Base-by-base conservation (phyloP, 495 filamentous ascomycete species). In the Aspergillus indologenus region DNA sequence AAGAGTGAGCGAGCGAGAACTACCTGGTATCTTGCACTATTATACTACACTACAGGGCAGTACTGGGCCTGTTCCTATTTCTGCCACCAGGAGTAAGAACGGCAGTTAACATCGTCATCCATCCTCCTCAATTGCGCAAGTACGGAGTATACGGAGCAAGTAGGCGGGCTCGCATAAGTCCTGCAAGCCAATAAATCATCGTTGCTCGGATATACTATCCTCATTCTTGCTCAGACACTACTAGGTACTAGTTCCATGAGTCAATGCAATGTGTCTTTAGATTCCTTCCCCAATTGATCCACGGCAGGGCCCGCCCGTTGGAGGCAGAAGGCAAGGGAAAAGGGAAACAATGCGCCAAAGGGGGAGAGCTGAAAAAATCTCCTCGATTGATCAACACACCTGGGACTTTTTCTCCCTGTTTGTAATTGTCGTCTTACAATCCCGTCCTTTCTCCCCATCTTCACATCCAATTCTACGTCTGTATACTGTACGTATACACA, bases 241-340 rank as follows among this genome's bases (percentile, higher is more conserved):
- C 9, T 29, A 3, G 9, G n/a, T n/a, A 40, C 12, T 40, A 40
- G 34, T 40, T 40, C 12, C 5, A 40, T 40, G 34, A 40, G 5
- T 40, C 34, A 40, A 40, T 40, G 34, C 34, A 40, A 40, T 40
- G 34, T 40, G 34, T 40, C 34, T 40, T 40, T 40, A 2, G 12
- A 40, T 6, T 40, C 34, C 5, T 11, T 8, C 34, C 34, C 34
- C 34, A 53, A 15, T 53, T 45, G 45, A 40, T 43, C 20, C 8
- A 61, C 63, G 63, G 60, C 60, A 62, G 63, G 63, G 54, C 55
- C 63, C 63, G 63, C 63, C 60, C 63, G 63, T 52, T 55, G 43
- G 44, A 24, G 52, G 44, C 34, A 31, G 31, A 43, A 51, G 44
- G 52, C 57, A 42, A 56, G 44, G 47, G 56, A 48, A 48, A 23